Conservation (phyloP, 768 basidiomycete species). For the Tremella fuciformis region DNA sequence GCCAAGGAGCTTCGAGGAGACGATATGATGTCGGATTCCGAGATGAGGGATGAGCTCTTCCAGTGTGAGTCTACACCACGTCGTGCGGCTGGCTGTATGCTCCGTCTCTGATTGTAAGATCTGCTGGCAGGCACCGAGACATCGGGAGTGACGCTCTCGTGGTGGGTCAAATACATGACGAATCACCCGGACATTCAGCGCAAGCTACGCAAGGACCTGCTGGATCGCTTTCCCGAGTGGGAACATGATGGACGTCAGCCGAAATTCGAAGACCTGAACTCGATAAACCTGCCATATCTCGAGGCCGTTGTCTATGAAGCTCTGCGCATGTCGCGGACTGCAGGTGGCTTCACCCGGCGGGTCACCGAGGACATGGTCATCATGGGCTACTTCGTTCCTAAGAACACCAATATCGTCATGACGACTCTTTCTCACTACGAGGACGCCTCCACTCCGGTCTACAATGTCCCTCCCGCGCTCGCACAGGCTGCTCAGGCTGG, state of each 20-base stretch:
- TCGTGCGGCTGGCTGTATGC: no score
- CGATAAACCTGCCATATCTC: slow-evolving; percentile 34
- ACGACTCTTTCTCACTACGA: slow-evolving; percentile 24
- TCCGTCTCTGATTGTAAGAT: slow-evolving; percentile 19
- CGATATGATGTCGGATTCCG: slow-evolving; percentile 34
- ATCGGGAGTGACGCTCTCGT: slow-evolving; percentile 31
- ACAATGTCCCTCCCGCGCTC: neutral
- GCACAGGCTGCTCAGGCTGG: neutral
- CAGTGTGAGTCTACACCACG: slow-evolving; percentile 24
- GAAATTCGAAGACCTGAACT: slow-evolving; percentile 32
- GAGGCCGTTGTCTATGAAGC: slow-evolving; percentile 45
- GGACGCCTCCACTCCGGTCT: slow-evolving; percentile 21
- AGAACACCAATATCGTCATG: slow-evolving; percentile 33
- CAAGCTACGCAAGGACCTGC: slow-evolving; percentile 30
- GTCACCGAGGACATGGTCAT: slow-evolving; percentile 36
- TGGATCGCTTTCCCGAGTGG: slow-evolving; percentile 19
- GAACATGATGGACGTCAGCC: slow-evolving; percentile 20
- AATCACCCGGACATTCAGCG: slow-evolving; percentile 34
- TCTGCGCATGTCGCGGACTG: slow-evolving; percentile 35
- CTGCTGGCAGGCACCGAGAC: slow-evolving; percentile 42
- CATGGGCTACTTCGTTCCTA: slow-evolving; percentile 40
- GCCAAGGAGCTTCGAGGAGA: slow-evolving; percentile 31
- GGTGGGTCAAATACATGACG: slow-evolving; percentile 46
- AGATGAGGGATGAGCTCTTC: slow-evolving; percentile 42
- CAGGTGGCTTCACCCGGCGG: slow-evolving; percentile 31